phyloP scores from a whole-genome alignment of 495 filamentous ascomycete species.

The Astrothelium subdiscretum region DNA sequence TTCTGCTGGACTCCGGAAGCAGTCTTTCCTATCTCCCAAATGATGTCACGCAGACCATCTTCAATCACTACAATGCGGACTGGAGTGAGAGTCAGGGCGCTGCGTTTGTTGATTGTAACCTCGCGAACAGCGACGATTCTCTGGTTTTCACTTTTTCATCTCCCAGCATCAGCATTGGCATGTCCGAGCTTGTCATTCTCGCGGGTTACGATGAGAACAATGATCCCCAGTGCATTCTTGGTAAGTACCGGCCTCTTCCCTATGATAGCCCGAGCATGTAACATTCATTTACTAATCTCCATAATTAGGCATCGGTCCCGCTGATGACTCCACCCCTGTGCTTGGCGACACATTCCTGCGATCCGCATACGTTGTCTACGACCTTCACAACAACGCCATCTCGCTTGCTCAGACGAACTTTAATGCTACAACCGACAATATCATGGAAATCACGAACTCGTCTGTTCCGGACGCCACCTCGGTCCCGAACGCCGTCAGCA shows the following conservation, averaged over 20 bases:
- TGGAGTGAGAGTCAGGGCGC: constrained; percentile 46
- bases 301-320: constrained; percentile 52
- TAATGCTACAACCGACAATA: constrained; percentile 51
- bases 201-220: constrained; percentile 33
- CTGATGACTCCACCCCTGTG: constrained; percentile 52
- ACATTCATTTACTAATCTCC: constrained; percentile 33
- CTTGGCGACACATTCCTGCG: constrained; percentile 90
- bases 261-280: neutral
- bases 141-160: constrained; percentile 58
- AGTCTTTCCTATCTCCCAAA: constrained; percentile 83
- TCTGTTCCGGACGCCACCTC: constrained; percentile 58
- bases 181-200: constrained; percentile 69
- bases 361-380: constrained; percentile 86
- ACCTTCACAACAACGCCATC: constrained; percentile 79
- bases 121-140: constrained; percentile 42
- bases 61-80: constrained; percentile 49
- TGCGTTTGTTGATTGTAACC: constrained; percentile 62
- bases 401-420: constrained; percentile 77
- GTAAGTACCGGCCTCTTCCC: constrained; percentile 28
- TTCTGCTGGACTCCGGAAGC: constrained; percentile 83
- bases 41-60: constrained; percentile 50
- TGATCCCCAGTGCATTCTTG: constrained; percentile 48
- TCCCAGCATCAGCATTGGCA: constrained; percentile 56
- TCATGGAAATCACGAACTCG: constrained; percentile 64
- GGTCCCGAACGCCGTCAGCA: constrained; percentile 52